phyloP scores from a whole-genome alignment of 768 basidiomycete genomes.

The Porpolomopsis calyptriformis region DNA sequence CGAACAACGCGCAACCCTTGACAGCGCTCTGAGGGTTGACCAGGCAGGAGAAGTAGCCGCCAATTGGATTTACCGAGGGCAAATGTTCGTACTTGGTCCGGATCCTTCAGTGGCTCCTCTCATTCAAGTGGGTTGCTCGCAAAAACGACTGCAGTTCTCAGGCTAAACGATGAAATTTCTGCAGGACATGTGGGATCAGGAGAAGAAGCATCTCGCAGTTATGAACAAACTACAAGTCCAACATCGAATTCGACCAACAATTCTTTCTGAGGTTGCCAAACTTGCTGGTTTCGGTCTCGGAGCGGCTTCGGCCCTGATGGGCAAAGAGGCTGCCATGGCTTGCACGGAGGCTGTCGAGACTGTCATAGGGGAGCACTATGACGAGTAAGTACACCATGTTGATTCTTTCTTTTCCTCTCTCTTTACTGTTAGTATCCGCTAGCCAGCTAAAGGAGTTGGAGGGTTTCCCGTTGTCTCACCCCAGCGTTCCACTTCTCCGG shows the following conservation, averaged over 20 bases:
- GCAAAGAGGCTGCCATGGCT: conserved; percentile 93
- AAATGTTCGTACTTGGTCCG: conserved; percentile 59
- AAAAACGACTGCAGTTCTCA: not conserved
- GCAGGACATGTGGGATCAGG: conserved; percentile 96
- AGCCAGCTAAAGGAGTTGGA: conserved; percentile 79
- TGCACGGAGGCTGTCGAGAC: conserved; percentile 98
- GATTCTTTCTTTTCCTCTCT: not conserved
- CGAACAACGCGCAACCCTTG: conserved; percentile 24
- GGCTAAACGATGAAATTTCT: conserved; percentile 1
- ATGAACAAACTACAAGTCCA: conserved; percentile 81
- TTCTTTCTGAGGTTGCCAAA: conserved; percentile 77
- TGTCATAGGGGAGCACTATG: conserved; percentile 96
- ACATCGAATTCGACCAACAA: conserved; percentile 75
- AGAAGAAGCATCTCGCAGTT: conserved; percentile 80
- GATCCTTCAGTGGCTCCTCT: conserved; percentile 48
- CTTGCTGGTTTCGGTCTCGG: conserved; percentile 82
- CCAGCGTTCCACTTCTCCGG: conserved; percentile 65
- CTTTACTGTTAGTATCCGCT: conserved; percentile 9
- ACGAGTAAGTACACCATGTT: conserved; percentile 62
- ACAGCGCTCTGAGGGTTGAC: conserved; percentile 76
- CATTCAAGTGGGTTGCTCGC: conserved; percentile 51
- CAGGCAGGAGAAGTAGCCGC: conserved; percentile 94
- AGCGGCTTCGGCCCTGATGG: conserved; percentile 74
- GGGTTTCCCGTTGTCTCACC: conserved; percentile 51
- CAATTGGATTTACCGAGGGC: conserved; percentile 91